Percentiles rank a stretch among this genome's conserved stretches.
Conservation (phyloP, 2,329 filamentous ascomycete genomes). For the Blastomyces emzantsi region DNA sequence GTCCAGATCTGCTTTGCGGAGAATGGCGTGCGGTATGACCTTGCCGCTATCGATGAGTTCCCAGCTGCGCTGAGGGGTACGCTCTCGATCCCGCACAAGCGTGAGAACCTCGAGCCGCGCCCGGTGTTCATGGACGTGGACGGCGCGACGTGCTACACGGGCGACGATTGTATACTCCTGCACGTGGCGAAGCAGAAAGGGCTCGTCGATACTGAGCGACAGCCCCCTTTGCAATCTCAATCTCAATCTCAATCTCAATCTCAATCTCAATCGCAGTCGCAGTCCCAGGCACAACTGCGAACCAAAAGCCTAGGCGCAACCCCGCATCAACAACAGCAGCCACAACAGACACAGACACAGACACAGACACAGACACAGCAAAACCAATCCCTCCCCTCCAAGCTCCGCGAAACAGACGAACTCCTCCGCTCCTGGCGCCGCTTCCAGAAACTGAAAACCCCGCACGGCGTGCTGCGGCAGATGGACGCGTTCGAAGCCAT, state of each 20-base stretch:
- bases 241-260: not conserved
- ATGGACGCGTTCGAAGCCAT: constrained; percentile 11
- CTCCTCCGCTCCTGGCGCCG: constrained; percentile 26
- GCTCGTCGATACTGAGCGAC: not conserved
- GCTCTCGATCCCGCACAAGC: not conserved
- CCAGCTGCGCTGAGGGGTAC: constrained; percentile 1
- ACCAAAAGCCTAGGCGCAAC: not conserved
- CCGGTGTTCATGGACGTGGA: constrained; percentile 25
- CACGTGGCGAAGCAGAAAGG: constrained; percentile 21
- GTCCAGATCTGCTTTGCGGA: constrained; percentile 33
- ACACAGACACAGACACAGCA: not conserved
- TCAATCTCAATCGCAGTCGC: not conserved
- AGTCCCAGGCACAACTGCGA: not conserved
- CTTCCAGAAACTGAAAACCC: constrained; percentile 11
- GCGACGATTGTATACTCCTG: constrained; percentile 27
- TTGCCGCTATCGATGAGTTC: constrained; percentile 10
- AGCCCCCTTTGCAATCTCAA: not conserved
- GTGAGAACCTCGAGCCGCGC: not conserved
- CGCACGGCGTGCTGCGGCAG: constrained; percentile 1
- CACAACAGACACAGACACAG: not conserved
- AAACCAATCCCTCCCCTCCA: constrained; percentile 10
- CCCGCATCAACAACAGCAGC: not conserved
- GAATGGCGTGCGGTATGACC: constrained; percentile 31
- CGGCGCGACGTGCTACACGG: constrained; percentile 22
- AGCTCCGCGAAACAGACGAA: constrained; percentile 24